A percentile compares a stretch with the other conserved stretches of the same genome.
Evolutionary conservation across 2,329 filamentous ascomycete species (phyloP).

Genomic region (Apiospora phragmitis): DNA sequence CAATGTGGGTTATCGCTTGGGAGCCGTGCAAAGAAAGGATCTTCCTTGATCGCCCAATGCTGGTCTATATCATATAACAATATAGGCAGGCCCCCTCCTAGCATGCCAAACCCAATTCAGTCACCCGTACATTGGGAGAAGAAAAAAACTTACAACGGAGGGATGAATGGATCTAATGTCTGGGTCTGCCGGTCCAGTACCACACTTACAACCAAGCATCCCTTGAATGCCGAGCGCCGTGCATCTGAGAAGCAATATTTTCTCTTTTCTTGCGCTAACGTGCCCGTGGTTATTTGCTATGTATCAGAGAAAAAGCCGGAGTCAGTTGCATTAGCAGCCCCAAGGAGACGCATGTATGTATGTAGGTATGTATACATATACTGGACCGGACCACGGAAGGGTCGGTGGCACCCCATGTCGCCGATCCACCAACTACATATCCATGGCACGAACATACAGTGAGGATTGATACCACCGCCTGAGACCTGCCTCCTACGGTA

Average conservation of each 20-base stretch:
- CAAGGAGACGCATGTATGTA: background rate
- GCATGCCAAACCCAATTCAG: background rate
- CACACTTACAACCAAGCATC: too few relatives aligned
- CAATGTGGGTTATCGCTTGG: background rate
- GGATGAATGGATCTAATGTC: background rate
- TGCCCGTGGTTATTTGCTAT: background rate
- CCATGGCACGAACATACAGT: background rate
- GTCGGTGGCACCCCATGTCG: background rate
- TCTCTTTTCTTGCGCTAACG: background rate
- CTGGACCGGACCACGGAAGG: background rate
- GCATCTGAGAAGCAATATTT: constrained; percentile 3
- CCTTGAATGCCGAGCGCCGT: constrained; percentile 2
- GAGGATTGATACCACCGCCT: background rate
- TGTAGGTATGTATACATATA: background rate
- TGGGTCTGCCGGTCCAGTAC: background rate
- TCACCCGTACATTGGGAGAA: background rate
- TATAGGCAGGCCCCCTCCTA: background rate
- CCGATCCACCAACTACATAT: background rate
- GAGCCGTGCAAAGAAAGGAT: constrained; percentile 1
- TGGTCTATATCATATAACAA: background rate
- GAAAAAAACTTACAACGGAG: background rate
- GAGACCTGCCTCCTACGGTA: background rate
- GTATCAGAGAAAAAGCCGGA: background rate
- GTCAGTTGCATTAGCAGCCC: constrained; percentile 4
- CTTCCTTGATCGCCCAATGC: background rate